Percentiles rank a stretch among this genome's conserved stretches.
Evolutionary conservation across 2,329 filamentous ascomycete genomes (phyloP).

Genomic region (Zelopaecilomyces penicillatus): DNA sequence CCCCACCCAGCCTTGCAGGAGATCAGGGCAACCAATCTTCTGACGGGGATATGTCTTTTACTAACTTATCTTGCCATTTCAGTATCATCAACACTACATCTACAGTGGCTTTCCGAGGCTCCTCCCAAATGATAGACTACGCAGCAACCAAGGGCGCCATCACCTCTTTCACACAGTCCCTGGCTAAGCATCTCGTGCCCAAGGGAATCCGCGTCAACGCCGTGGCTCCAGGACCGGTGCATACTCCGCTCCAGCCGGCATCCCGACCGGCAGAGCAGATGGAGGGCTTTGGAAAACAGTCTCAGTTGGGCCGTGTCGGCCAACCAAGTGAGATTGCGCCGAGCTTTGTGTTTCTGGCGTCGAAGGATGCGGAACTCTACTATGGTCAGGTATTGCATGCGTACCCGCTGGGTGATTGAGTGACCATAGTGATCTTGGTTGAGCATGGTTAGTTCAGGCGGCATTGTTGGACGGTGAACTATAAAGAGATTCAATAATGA

Average conservation of each 20-base stretch:
- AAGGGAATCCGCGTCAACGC: conserved; percentile 46
- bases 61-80: background rate
- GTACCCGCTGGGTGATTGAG: conserved; percentile 32
- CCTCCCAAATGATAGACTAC: conserved; percentile 40
- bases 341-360: conserved; percentile 31
- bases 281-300: conserved; percentile 33
- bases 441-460: no score
- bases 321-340: conserved; percentile 38
- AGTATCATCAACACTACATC: conserved; percentile 47
- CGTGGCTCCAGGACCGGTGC: conserved; percentile 13
- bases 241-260: conserved; percentile 26
- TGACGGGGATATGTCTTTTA: no score
- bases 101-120: conserved; percentile 42
- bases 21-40: no score
- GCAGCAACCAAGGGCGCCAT: conserved; percentile 49
- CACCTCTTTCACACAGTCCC: conserved; percentile 40
- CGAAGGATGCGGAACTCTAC: conserved; percentile 30
- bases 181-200: conserved; percentile 39
- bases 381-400: conserved; percentile 32
- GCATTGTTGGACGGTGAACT: no score
- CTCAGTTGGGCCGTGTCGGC: conserved; percentile 29
- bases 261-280: conserved; percentile 35
- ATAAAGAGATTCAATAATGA: no score
- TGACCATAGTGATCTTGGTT: background rate
- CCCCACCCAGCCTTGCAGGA: no score